These are phyloP conservation scores for Panus rudis DNA, from an alignment of 768 basidiomycete species.

Conservation along the genomic window DNA sequence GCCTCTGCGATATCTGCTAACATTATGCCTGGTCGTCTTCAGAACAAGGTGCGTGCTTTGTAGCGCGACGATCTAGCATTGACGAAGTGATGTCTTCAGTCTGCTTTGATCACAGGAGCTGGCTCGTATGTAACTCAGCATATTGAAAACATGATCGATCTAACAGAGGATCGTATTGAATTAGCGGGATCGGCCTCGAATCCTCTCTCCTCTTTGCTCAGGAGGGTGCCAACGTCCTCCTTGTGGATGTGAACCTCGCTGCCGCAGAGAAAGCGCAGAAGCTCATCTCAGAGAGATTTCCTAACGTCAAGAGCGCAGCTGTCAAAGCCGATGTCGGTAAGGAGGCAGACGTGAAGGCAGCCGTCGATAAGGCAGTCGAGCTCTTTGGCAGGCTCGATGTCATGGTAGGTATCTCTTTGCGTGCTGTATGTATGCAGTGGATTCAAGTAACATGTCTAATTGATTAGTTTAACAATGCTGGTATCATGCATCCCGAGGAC, in stretches of 20 bases:
- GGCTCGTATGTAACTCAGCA: slow-evolving; percentile 38
- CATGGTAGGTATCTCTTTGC: slow-evolving; percentile 53
- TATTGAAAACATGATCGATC: too few species aligned
- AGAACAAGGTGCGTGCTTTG: slow-evolving; percentile 24
- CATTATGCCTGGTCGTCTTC: slow-evolving; percentile 28
- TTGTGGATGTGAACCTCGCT: slow-evolving; percentile 79
- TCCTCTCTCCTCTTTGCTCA: slow-evolving; percentile 91
- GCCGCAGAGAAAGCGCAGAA: slow-evolving; percentile 64
- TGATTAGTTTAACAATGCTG: slow-evolving; percentile 87
- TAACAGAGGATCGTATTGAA: too few species aligned
- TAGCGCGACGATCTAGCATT: neutral
- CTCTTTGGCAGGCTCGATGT: slow-evolving; percentile 93
- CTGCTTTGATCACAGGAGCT: slow-evolving; percentile 44
- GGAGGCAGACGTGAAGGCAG: slow-evolving; percentile 77
- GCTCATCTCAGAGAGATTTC: slow-evolving; percentile 57
- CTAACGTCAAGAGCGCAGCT: slow-evolving; percentile 62
- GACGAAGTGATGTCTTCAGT: slow-evolving; percentile 6
- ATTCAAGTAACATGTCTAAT: neutral
- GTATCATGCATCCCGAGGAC: slow-evolving; percentile 97
- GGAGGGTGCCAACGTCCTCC: slow-evolving; percentile 87
- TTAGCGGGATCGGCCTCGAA: slow-evolving; percentile 95
- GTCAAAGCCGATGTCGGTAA: slow-evolving; percentile 83
- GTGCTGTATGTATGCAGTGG: neutral
- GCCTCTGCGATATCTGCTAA: neutral
- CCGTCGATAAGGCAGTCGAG: slow-evolving; percentile 72